Percentiles rank a stretch among this genome's conserved stretches.
phyloP scores from a whole-genome alignment of 208 protist genomes.

The Crithidia expoeki region DNA sequence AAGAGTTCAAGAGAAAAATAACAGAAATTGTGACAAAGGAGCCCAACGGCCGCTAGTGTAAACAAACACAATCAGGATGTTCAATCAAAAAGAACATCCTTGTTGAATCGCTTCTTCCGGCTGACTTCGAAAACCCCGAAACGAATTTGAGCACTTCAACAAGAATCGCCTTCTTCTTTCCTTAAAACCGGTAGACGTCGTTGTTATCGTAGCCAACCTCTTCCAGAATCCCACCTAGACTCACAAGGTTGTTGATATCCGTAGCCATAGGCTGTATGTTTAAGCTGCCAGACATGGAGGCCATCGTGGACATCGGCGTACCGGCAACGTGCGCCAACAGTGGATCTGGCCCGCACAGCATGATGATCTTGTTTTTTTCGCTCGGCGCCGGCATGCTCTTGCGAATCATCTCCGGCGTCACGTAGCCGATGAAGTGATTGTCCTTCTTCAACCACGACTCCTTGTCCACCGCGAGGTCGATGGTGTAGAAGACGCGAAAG shows the following conservation, averaged over 20 bases:
- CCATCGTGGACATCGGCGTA: slow-evolving; percentile 74
- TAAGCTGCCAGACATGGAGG: slow-evolving; percentile 73
- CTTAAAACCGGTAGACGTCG: slow-evolving; percentile 89
- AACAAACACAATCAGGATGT: neutral
- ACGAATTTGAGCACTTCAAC: no score
- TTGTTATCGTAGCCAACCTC: slow-evolving; percentile 86
- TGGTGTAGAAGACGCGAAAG: slow-evolving; percentile 91
- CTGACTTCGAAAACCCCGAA: no score
- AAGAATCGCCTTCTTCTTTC: no score
- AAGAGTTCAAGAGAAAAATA: neutral
- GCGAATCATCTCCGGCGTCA: slow-evolving; percentile 80
- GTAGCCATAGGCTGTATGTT: slow-evolving; percentile 84
- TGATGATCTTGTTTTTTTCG: slow-evolving; percentile 84
- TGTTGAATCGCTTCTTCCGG: no score
- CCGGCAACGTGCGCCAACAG: slow-evolving; percentile 87
- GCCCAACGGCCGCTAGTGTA: neutral
- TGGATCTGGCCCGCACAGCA: slow-evolving; percentile 89
- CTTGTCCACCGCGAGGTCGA: slow-evolving; percentile 82
- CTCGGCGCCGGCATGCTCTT: slow-evolving; percentile 77
- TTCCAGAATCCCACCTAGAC: slow-evolving; percentile 73
- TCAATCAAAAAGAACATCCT: neutral
- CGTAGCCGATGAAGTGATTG: slow-evolving; percentile 78
- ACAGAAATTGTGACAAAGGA: neutral
- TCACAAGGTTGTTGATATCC: slow-evolving; percentile 87
- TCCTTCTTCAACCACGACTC: slow-evolving; percentile 65